Percentiles rank a stretch among this genome's conserved stretches.
phyloP scores from a whole-genome alignment of 768 basidiomycete genomes.

The Mycena olivaceomarginata region DNA sequence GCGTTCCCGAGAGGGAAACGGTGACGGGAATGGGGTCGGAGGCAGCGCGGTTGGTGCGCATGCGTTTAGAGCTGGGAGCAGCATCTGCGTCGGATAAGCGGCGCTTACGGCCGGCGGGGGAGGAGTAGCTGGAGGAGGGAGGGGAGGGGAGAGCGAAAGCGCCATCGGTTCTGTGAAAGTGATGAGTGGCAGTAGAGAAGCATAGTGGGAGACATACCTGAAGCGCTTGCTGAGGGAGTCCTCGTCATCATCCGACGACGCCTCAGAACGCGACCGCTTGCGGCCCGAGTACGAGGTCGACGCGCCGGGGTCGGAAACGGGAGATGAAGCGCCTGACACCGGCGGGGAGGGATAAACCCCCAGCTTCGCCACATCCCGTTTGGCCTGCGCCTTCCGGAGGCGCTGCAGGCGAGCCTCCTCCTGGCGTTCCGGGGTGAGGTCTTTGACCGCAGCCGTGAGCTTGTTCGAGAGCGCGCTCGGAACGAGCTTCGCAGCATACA shows the following conservation, averaged over 20 bases:
- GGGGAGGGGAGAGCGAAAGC: constrained; percentile 21
- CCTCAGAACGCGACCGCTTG: constrained; percentile 29
- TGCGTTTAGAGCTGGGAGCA: constrained; percentile 49
- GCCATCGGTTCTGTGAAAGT: constrained; percentile 8
- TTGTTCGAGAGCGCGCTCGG: constrained; percentile 54
- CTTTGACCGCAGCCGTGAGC: constrained; percentile 54
- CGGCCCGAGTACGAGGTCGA: constrained; percentile 35
- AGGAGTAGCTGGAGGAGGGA: constrained; percentile 9
- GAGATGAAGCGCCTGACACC: constrained; percentile 22
- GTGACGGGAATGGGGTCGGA: constrained; percentile 55
- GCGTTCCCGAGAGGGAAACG: constrained; percentile 39
- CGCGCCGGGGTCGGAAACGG: constrained; percentile 38
- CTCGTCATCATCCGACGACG: constrained; percentile 16
- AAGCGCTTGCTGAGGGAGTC: constrained; percentile 26
- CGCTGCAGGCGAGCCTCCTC: constrained; percentile 40
- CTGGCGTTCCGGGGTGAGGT: constrained; percentile 48
- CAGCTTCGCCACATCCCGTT: constrained; percentile 2
- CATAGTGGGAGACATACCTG: constrained; percentile 15
- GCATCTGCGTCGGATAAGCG: constrained; percentile 57
- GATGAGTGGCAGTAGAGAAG: background rate
- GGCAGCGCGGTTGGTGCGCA: constrained; percentile 45
- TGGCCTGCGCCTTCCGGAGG: constrained; percentile 18
- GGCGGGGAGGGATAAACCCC: constrained; percentile 32
- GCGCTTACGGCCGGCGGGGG: constrained; percentile 56
- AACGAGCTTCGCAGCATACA: constrained; percentile 52